Evolutionary conservation across 129 eudicot genomes (phyloP).

Genomic region (Scalesia atractyloides): DNA sequence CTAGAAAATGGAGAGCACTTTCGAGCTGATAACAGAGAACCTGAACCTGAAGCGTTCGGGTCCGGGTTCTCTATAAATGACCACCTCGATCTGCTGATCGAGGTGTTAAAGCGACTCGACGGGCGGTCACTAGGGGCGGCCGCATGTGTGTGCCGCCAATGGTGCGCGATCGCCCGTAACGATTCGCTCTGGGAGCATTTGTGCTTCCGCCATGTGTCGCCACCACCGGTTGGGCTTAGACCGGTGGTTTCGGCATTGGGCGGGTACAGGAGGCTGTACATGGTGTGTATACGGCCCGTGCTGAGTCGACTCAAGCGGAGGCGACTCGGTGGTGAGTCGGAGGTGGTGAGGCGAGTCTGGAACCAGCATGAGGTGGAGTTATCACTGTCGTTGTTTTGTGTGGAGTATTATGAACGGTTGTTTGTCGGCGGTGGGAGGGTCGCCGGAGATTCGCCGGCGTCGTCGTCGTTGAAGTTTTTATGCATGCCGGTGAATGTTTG

Average conservation of each 20-base stretch:
- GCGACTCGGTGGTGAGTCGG: constrained; percentile 41
- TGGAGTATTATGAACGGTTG: constrained; percentile 81
- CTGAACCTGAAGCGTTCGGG: not conserved
- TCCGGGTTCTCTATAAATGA: constrained; percentile 62
- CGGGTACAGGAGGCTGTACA: constrained; percentile 78
- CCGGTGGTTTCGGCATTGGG: constrained; percentile 81
- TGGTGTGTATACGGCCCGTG: constrained; percentile 81
- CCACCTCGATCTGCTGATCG: constrained; percentile 62
- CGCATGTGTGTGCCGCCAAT: constrained; percentile 75
- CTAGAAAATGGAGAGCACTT: not conserved
- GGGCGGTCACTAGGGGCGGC: constrained; percentile 66
- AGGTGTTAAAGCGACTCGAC: constrained; percentile 66
- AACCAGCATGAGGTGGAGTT: constrained; percentile 79
- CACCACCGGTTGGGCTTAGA: constrained; percentile 55
- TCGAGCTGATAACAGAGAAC: not conserved
- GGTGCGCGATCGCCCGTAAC: constrained; percentile 62
- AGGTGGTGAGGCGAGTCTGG: constrained; percentile 55
- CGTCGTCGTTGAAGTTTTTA: constrained; percentile 82
- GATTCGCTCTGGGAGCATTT: constrained; percentile 90
- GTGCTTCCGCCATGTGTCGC: constrained; percentile 76
- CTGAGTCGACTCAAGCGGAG: constrained; percentile 50
- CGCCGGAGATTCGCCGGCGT: constrained; percentile 49
- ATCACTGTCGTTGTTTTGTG: constrained; percentile 76
- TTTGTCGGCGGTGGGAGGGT: constrained; percentile 50
- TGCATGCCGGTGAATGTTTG: constrained; percentile 76